Evolutionary conservation across 2,329 filamentous ascomycete species (phyloP), one percentile per base, ranked within the genome.

Genomic region (Xylariaceae sp.): DNA sequence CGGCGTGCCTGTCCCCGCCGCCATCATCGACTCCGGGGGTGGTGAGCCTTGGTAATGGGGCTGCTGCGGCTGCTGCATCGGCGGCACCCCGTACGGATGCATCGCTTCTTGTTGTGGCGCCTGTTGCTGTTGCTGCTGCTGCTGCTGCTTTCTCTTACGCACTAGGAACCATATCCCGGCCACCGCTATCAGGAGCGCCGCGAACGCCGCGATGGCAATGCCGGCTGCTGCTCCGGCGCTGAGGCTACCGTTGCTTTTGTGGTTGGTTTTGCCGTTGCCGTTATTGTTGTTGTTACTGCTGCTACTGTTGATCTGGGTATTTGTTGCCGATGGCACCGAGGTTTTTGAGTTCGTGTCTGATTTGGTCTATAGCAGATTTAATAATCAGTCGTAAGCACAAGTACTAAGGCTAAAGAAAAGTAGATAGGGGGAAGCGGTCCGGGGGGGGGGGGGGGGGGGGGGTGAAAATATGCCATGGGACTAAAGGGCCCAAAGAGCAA

Each of bases 151-250:
- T n/a, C 35, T 18, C 3, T 26, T 50, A 21, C 42, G 33, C 10
- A 40, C 3, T 33, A 18, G 8, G 7, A 27, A 11, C 39, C 24
- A 39, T 15, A 54, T 8, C 11, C 32, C 4, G 11, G 20, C 39
- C 6, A 13, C 36, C 4, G 45, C 11, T 7, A 10, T 3, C 26
- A 18, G 2, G 10, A 56, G 1, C 4, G 36, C 55, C 1, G 21
- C 48, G n/a, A 58, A 6, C 3, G 16, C 48, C n/a, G 43, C 48
- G n/a, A 58, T 26, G 9, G 30, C 44, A 13, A 56, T 50, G 5
- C 56, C 56, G 6, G 49, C 48, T 9, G 26, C 27, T 2, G 30
- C 48, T 15, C 56, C 56, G 8, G n/a, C n/a, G 33, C 42, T 13
- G 5, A 45, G 30, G 32, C 29, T 37, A 27, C 20, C 26, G 37